These are phyloP conservation scores for Chimonanthus salicifolius DNA, from an alignment of 164 flowering plant species.

Conservation along the genomic window DNA sequence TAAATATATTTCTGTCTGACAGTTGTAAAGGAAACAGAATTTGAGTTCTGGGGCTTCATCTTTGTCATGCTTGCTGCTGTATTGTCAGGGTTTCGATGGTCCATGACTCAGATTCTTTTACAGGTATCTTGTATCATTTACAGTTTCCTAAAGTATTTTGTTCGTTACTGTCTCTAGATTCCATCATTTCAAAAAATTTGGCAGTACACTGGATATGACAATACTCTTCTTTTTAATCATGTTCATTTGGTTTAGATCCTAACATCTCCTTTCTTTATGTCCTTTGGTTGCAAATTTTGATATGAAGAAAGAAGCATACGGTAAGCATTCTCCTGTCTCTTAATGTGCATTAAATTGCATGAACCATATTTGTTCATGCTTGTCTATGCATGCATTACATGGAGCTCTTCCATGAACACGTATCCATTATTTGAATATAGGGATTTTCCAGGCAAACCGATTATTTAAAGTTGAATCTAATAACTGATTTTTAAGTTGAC, in stretches of 20 bases:
- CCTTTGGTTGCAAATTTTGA: slow-evolving; percentile 17
- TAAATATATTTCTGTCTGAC: slow-evolving; percentile 16
- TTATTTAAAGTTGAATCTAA: not conserved
- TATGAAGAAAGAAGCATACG: slow-evolving; percentile 85
- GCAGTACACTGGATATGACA: not conserved
- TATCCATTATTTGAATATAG: not conserved
- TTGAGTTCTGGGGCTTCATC: slow-evolving; percentile 92
- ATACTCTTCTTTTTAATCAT: not conserved
- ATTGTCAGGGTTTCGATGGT: slow-evolving; percentile 99
- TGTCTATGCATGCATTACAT: not conserved
- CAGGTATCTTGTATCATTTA: slow-evolving; percentile 46
- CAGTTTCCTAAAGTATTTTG: slow-evolving; percentile 4
- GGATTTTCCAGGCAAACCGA: not conserved
- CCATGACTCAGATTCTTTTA: slow-evolving; percentile 97
- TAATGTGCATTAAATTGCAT: not conserved
- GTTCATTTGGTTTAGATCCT: slow-evolving; percentile 18
- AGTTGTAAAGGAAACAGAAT: slow-evolving; percentile 96
- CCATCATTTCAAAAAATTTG: not conserved
- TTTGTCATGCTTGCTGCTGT: slow-evolving; percentile 98
- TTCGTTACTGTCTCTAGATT: not conserved
- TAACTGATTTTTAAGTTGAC: not conserved
- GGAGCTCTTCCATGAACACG: not conserved
- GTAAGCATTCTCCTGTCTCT: slow-evolving; percentile 39
- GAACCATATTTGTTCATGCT: not conserved
- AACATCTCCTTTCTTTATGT: slow-evolving; percentile 26